Conservation (phyloP, 140 eudicot genomes). For the Senecio squalidus region DNA sequence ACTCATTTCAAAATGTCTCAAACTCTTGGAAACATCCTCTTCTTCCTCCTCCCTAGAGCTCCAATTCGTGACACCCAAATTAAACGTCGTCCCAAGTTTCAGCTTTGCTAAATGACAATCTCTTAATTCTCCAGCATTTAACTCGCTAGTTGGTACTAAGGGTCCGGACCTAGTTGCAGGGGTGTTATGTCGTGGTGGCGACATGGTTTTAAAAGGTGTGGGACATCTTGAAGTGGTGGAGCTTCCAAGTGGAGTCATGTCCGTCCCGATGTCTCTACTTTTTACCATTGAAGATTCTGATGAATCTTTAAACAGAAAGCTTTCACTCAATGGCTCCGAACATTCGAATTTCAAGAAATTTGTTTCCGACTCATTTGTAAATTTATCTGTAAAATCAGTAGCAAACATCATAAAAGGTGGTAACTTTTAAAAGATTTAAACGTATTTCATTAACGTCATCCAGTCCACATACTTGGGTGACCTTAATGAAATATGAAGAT, state of each 20-base stretch:
- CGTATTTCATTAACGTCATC: background rate
- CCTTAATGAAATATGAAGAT: too few species aligned
- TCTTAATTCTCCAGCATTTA: conserved; percentile 49
- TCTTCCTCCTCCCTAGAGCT: conserved; percentile 88
- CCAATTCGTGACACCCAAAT: conserved; percentile 53
- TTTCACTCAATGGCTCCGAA: conserved; percentile 60
- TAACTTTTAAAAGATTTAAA: background rate
- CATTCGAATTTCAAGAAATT: conserved; percentile 31
- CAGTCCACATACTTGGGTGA: background rate
- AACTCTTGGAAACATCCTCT: conserved; percentile 82
- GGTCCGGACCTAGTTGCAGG: conserved; percentile 67
- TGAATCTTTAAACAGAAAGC: conserved; percentile 47
- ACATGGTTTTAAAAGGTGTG: conserved; percentile 47
- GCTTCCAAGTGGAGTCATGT: conserved; percentile 84
- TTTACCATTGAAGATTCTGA: conserved; percentile 27
- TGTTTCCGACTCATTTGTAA: conserved; percentile 44
- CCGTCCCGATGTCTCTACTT: conserved; percentile 83
- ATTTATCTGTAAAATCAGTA: conserved; percentile 62
- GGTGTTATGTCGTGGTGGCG: conserved; percentile 85
- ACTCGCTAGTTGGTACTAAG: conserved; percentile 20
- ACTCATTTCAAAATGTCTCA: conserved; percentile 67
- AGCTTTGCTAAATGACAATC: conserved; percentile 70
- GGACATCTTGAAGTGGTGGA: conserved; percentile 79
- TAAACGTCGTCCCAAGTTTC: conserved; percentile 32
- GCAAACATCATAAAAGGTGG: background rate